phyloP scores from a whole-genome alignment of 306 rosid genomes.

The Luffa aegyptiaca region DNA sequence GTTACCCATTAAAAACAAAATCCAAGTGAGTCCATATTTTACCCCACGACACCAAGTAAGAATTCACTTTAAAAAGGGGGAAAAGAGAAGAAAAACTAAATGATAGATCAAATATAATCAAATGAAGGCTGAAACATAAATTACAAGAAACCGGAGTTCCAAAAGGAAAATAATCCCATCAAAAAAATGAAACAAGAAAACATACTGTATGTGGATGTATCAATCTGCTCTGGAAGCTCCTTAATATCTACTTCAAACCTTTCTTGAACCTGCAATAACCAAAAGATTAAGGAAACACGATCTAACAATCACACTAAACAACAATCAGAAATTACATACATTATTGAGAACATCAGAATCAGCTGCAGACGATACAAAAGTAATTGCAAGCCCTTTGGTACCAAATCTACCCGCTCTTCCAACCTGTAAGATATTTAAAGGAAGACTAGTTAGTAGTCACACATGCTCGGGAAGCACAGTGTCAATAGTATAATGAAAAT shows the following conservation, averaged over 20 bases:
- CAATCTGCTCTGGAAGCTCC: constrained; percentile 97
- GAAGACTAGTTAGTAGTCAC: background rate
- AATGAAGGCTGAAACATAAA: background rate
- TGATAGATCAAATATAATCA: background rate
- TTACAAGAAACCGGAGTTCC: background rate
- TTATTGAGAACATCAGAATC: constrained; percentile 91
- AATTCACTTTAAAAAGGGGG: background rate
- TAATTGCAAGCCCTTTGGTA: constrained; percentile 96
- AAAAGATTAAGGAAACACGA: background rate
- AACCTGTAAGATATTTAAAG: constrained; percentile 33
- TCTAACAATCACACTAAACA: background rate
- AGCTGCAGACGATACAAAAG: constrained; percentile 82
- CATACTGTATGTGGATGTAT: constrained; percentile 93
- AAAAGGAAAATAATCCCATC: background rate
- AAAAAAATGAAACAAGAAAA: background rate
- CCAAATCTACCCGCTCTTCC: constrained; percentile 99
- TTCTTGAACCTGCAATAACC: constrained; percentile 67
- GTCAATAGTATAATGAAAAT: background rate
- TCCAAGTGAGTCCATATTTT: background rate
- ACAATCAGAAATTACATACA: constrained; percentile 27
- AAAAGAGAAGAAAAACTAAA: background rate
- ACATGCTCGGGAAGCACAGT: background rate
- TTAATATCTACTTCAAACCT: constrained; percentile 98
- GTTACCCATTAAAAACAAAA: background rate
- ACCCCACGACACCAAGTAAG: background rate